Conservation (phyloP, 2,329 filamentous ascomycete genomes). For the Colletotrichum abscissum region DNA sequence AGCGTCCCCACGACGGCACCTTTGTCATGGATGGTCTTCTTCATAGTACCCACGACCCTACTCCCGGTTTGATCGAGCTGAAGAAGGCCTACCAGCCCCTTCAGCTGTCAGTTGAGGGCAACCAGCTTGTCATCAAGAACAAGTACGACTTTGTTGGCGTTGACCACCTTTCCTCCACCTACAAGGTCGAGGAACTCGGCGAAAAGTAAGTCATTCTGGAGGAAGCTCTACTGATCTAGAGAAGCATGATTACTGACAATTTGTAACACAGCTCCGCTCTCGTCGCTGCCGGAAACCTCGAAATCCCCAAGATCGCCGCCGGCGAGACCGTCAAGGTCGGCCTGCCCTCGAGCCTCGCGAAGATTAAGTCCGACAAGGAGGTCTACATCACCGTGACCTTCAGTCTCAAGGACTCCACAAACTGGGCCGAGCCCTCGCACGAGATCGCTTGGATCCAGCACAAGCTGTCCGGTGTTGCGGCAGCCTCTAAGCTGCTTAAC, state of each 20-base stretch:
- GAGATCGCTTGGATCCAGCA: slow-evolving; percentile 67
- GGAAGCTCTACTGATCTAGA: not conserved
- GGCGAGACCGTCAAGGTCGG: slow-evolving; percentile 48
- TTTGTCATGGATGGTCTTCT: slow-evolving; percentile 73
- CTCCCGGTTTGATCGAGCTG: slow-evolving; percentile 65
- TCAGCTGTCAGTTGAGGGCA: slow-evolving; percentile 49
- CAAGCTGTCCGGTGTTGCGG: slow-evolving; percentile 46
- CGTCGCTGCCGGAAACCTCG: slow-evolving; percentile 49
- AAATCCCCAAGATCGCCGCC: slow-evolving; percentile 53
- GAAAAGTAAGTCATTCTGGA: slow-evolving; percentile 49
- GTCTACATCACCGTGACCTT: slow-evolving; percentile 60
- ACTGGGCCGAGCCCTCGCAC: slow-evolving; percentile 64
- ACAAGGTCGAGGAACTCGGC: slow-evolving; percentile 55
- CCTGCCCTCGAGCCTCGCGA: slow-evolving; percentile 43
- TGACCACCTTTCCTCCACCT: slow-evolving; percentile 54
- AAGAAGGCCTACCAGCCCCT: slow-evolving; percentile 70
- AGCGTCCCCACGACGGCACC: slow-evolving; percentile 68
- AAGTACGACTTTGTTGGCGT: slow-evolving; percentile 61
- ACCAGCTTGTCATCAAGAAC: slow-evolving; percentile 50
- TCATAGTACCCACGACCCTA: slow-evolving; percentile 64
- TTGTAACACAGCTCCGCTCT: slow-evolving; percentile 37
- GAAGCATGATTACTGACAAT: slow-evolving; percentile 19
- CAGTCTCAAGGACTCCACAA: slow-evolving; percentile 51
- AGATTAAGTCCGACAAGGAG: slow-evolving; percentile 48
- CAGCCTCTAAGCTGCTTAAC: slow-evolving; percentile 30